Conservation (phyloP, 2,329 filamentous ascomycete species). For the Hypoxylon sp. region DNA sequence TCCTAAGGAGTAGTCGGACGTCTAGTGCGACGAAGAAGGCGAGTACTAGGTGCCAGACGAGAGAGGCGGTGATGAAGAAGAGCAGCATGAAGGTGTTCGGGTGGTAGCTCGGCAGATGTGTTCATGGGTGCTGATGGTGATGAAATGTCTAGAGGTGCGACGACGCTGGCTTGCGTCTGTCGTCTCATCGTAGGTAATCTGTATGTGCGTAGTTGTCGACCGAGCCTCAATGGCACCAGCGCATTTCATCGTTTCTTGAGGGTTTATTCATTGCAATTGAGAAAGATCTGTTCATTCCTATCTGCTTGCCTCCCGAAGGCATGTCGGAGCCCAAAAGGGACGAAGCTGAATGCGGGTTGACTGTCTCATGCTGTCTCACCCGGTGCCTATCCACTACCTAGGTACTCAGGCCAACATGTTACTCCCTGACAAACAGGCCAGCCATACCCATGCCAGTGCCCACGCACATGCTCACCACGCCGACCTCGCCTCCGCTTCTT, state of each 20-base stretch:
- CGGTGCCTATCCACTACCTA: neutral
- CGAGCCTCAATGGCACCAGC: no score
- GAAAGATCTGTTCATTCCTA: neutral
- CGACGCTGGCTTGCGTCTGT: neutral
- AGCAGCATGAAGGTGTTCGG: conserved; percentile 18
- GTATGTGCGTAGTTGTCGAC: no score
- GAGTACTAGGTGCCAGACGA: conserved; percentile 37
- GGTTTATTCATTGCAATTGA: no score
- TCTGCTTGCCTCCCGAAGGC: neutral
- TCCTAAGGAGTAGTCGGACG: conserved; percentile 29
- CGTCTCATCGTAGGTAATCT: no score
- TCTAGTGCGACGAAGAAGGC: conserved; percentile 34
- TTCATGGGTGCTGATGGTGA: neutral
- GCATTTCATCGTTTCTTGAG: no score
- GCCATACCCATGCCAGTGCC: conserved; percentile 84
- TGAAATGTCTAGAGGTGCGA: neutral
- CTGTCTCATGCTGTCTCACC: neutral
- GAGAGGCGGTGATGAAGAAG: conserved; percentile 28
- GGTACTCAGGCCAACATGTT: conserved; percentile 24
- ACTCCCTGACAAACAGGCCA: conserved; percentile 71
- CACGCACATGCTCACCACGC: conserved; percentile 91
- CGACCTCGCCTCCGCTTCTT: conserved; percentile 76
- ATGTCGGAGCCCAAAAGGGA: neutral
- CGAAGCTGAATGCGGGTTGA: conserved; percentile 6
- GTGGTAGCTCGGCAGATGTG: neutral